phyloP scores from a whole-genome alignment of 1,284 basidiomycete species.

The Cutaneotrichosporon curvatum region DNA sequence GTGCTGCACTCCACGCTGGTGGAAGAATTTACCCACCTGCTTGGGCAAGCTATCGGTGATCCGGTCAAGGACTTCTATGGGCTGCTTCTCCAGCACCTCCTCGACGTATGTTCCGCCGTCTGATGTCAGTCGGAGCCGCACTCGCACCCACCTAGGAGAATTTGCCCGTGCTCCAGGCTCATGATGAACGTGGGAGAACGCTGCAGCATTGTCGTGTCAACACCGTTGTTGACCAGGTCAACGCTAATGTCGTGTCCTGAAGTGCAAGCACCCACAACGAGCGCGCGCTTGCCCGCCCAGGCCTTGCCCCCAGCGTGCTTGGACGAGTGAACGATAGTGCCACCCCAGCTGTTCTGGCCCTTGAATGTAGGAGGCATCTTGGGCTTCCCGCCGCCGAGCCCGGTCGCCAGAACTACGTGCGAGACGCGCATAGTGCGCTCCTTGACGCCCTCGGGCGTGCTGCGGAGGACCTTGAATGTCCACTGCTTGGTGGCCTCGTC shows the following conservation, averaged over 20 bases:
- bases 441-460: conserved; percentile 39
- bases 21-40: conserved; percentile 48
- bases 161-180: conserved; percentile 50
- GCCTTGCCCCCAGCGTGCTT: conserved; percentile 51
- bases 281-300: conserved; percentile 55
- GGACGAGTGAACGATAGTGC: conserved; percentile 55
- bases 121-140: conserved; percentile 18
- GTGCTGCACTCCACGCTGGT: conserved; percentile 49
- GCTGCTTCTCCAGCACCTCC: conserved; percentile 3
- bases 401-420: conserved; percentile 54
- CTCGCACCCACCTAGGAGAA: conserved; percentile 37
- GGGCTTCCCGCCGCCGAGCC: conserved; percentile 54
- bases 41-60: conserved; percentile 51
- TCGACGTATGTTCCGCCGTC: conserved; percentile 8
- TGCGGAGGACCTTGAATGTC: conserved; percentile 51
- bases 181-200: conserved; percentile 59
- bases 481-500: conserved; percentile 53
- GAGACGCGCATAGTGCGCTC: conserved; percentile 51
- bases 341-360: conserved; percentile 54
- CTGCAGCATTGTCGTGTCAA: conserved; percentile 59
- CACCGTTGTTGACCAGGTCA: conserved; percentile 50
- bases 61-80: conserved; percentile 51
- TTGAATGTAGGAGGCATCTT: conserved; percentile 47
- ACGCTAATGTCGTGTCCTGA: conserved; percentile 51
- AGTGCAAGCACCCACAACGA: conserved; percentile 57